A percentile compares a stretch with the other conserved stretches of the same genome.
These are phyloP conservation scores for Lachancea nothofagi DNA, from an alignment of 805 yeast genomes.

Conservation along the genomic window DNA sequence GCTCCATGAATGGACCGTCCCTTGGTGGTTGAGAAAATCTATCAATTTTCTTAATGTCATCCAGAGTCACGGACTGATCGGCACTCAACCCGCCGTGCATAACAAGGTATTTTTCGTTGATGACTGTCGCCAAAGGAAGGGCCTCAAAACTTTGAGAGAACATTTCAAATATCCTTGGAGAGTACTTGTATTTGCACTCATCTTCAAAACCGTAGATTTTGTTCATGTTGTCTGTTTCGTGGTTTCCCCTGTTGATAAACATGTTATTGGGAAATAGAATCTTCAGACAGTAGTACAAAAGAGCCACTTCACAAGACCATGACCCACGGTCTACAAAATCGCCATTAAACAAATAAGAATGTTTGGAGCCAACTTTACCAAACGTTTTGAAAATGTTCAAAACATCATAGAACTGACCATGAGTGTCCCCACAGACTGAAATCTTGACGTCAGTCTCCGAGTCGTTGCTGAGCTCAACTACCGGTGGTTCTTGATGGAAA, in stretches of 20 bases:
- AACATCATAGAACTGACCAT: conserved; percentile 92
- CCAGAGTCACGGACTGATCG: conserved; percentile 60
- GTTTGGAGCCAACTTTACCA: conserved; percentile 60
- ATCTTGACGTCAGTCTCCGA: conserved; percentile 36
- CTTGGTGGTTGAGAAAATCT: conserved; percentile 84
- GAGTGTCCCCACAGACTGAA: conserved; percentile 96
- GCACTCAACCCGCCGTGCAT: conserved; percentile 96
- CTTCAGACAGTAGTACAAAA: conserved; percentile 71
- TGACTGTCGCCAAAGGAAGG: conserved; percentile 78
- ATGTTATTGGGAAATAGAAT: conserved; percentile 64
- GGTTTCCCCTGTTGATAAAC: conserved; percentile 88
- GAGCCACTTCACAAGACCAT: conserved; percentile 96
- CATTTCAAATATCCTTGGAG: conserved; percentile 70
- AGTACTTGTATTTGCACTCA: conserved; percentile 88
- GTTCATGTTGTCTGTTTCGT: conserved; percentile 95
- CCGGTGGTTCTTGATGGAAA: conserved; percentile 59
- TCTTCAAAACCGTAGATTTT: conserved; percentile 94
- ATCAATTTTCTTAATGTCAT: conserved; percentile 67
- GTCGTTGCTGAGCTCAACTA: conserved; percentile 58
- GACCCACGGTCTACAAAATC: conserved; percentile 98
- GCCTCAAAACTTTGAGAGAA: conserved; percentile 82
- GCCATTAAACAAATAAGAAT: conserved; percentile 85
- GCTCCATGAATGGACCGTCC: conserved; percentile 91
- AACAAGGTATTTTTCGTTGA: conserved; percentile 73
- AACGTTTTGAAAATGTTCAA: conserved; percentile 68